phyloP scores from a whole-genome alignment of 331 rosid genomes.

The Erythrophleum ivorense region DNA sequence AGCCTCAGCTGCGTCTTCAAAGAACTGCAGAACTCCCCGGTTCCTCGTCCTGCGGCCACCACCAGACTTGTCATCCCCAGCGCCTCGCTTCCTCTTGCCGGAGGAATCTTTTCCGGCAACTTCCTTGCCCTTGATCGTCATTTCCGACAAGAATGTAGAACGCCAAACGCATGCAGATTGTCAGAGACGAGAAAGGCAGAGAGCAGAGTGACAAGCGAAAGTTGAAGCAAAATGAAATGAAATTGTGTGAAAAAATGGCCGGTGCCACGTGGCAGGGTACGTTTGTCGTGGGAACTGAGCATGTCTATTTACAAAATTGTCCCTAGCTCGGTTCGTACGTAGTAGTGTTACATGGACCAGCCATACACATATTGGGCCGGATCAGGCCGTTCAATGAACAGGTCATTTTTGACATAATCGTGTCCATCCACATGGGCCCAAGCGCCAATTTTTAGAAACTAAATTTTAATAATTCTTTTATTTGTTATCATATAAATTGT shows the following conservation, averaged over 20 bases:
- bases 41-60: conserved; percentile 56
- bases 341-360: no score
- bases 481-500: no score
- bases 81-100: conserved; percentile 60
- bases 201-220: not conserved
- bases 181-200: not conserved
- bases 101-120: conserved; percentile 53
- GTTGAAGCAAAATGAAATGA: not conserved
- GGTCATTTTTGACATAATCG: no score
- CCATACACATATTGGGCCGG: no score
- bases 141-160: conserved; percentile 46
- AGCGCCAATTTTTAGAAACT: no score
- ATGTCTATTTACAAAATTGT: not conserved
- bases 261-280: not conserved
- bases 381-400: no score
- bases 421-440: no score
- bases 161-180: conserved; percentile 38
- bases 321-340: not conserved
- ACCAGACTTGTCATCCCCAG: conserved; percentile 53
- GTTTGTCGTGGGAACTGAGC: not conserved
- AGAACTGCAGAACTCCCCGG: conserved; percentile 65
- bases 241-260: not conserved
- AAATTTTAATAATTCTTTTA: no score
- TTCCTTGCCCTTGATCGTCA: conserved; percentile 75
- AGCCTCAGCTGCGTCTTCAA: conserved; percentile 61